These are phyloP conservation scores for Triticum urartu DNA, from an alignment of 176 grass and related monocot species.

Conservation along the genomic window DNA sequence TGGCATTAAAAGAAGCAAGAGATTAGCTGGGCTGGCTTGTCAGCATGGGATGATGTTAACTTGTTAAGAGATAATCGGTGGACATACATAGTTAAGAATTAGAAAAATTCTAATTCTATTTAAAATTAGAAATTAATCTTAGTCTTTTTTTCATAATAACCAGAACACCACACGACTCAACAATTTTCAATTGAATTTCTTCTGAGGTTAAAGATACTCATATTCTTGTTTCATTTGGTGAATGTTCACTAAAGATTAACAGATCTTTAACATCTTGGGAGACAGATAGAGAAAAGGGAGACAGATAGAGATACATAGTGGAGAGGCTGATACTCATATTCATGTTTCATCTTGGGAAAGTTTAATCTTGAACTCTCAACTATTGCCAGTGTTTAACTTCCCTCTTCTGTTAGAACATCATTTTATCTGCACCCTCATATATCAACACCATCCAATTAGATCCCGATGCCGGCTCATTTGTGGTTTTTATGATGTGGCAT, in stretches of 20 bases:
- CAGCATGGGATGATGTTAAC: neutral
- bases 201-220: neutral
- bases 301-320: too few relatives aligned
- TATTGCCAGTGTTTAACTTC: neutral
- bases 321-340: neutral
- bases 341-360: neutral
- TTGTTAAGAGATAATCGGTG: neutral
- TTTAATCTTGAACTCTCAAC: neutral
- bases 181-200: neutral
- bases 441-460: neutral
- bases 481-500: neutral
- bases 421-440: neutral
- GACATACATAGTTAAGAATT: neutral
- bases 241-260: neutral
- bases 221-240: neutral
- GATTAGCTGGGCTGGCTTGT: neutral
- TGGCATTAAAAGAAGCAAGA: neutral
- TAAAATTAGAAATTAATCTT: neutral
- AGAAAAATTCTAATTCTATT: neutral
- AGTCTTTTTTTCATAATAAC: neutral
- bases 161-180: neutral
- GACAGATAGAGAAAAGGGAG: too few relatives aligned
- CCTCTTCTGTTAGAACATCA: neutral
- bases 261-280: too few relatives aligned
- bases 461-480: neutral